phyloP scores from a whole-genome alignment of 1,139 yeast genomes.

The Tardiomyces digboiensis region DNA sequence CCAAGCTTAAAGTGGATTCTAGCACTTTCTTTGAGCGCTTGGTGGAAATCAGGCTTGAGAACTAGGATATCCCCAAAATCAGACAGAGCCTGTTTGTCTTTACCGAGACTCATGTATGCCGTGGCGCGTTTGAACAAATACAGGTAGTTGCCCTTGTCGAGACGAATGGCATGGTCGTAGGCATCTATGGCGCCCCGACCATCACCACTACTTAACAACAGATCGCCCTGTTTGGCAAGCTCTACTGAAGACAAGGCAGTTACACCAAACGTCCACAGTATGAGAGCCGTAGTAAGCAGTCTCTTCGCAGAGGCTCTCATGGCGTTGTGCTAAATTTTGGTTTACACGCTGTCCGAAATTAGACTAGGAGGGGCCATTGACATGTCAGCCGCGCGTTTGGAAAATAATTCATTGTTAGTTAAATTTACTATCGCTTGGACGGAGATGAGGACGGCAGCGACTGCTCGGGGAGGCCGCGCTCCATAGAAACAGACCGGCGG shows the following conservation, averaged over 20 bases:
- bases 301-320: not conserved
- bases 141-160: slow-evolving; percentile 24
- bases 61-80: slow-evolving; percentile 27
- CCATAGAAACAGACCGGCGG: slow-evolving; percentile 1
- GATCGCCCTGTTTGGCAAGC: not conserved
- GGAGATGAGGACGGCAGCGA: no score
- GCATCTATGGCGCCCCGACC: slow-evolving; percentile 38
- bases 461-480: not conserved
- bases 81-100: slow-evolving; percentile 26
- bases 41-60: slow-evolving; percentile 25
- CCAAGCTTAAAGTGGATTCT: slow-evolving; percentile 26
- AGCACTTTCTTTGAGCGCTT: slow-evolving; percentile 29
- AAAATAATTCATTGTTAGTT: no score
- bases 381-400: no score
- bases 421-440: no score
- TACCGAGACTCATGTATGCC: slow-evolving; percentile 27
- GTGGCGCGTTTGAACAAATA: slow-evolving; percentile 30
- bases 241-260: not conserved
- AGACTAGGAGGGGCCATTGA: no score
- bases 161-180: slow-evolving; percentile 28
- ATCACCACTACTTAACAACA: not conserved
- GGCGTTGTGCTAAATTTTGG: not conserved
- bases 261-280: not conserved
- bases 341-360: no score
- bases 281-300: not conserved